Base-by-base conservation (phyloP, 2,329 filamentous ascomycete species). In the Paracorniculantispora psalliotae region DNA sequence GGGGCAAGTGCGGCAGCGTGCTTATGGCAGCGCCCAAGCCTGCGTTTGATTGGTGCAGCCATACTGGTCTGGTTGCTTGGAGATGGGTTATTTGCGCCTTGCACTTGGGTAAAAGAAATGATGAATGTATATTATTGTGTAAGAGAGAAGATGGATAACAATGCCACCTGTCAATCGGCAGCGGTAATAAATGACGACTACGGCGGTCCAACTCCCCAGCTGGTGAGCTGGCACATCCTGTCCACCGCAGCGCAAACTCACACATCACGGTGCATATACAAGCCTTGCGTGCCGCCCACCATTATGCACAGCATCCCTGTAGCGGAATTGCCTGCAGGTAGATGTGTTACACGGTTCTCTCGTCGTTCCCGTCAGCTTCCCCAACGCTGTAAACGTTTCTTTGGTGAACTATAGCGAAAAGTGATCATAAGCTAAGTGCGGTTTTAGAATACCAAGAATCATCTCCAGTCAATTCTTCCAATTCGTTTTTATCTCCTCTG, bases 191-290 rank as follows among this genome's bases (percentile, higher is more conserved):
- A 41, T 30, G 8, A 30, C 43, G 50, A n/a, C 28, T 3, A 37
- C 23, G 30, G 15, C 41, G 17, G 3, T 9, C 23, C 33, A 52
- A 33, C 35, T 39, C 35, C 26, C 15, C 23, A 15, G 35, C 15
- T 41, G 35, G 49, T 26, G 21, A 21, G 21, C 35, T 17, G 12
- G 37, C n/a, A 39, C 28, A 52, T 19, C 49, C 39, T 21, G 2
- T 26, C 3, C 15, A 12, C 33, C n/a, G 15, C 35, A 48, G 15
- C 25, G 33, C 26, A 33, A n/a, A 51, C 15, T 28, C 43, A 44
- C 52, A 55, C 52, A 46, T 43, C 39, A 46, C 41, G 52, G 52
- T 19, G 50, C 50, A 43, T 53, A 13, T 2, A 44, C 19, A 46
- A 12, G 26, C 26, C 52, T 33, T 19, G 52, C 19, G 21, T 17